Conservation (phyloP, 495 filamentous ascomycete genomes). For the Neurospora tetraspora region DNA sequence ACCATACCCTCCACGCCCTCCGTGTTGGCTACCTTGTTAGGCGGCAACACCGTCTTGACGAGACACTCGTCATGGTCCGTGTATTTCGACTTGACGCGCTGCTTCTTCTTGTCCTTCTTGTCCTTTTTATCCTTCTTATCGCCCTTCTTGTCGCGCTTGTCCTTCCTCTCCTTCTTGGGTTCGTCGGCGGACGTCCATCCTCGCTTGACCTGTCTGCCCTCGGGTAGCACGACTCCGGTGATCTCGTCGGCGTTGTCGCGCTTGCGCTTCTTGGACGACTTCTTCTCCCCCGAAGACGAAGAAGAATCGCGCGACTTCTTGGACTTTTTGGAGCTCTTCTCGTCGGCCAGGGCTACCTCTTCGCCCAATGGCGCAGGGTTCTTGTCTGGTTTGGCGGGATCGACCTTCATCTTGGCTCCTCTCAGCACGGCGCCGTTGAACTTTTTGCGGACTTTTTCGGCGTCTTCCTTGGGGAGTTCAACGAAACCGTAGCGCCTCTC, state of each 20-base stretch:
- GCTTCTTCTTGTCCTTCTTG: conserved; percentile 45
- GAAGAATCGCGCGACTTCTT: conserved; percentile 15
- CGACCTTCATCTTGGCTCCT: conserved; percentile 74
- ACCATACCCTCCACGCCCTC: conserved; percentile 39
- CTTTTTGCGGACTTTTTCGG: conserved; percentile 82
- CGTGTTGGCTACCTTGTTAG: conserved; percentile 36
- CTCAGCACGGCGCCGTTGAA: conserved; percentile 82
- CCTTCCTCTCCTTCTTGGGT: conserved; percentile 42
- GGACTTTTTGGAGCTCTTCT: conserved; percentile 28
- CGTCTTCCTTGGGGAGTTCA: conserved; percentile 68
- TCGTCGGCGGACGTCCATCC: conserved; percentile 73
- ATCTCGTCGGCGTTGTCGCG: conserved; percentile 41
- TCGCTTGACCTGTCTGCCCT: conserved; percentile 70
- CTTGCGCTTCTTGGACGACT: conserved; percentile 45
- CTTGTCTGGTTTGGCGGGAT: conserved; percentile 54
- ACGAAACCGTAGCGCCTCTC: conserved; percentile 86
- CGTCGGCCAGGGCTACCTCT: conserved; percentile 22
- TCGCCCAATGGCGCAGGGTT: conserved; percentile 25
- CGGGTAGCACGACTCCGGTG: conserved; percentile 59
- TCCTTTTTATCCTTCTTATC: conserved; percentile 37
- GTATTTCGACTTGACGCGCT: conserved; percentile 59
- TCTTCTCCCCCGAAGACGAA: conserved; percentile 35
- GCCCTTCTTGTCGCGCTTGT: conserved; percentile 36
- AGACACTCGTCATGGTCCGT: conserved; percentile 68
- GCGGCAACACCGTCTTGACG: conserved; percentile 71